These are phyloP conservation scores for Baorangia bicolor DNA, from an alignment of 768 basidiomycete species.

Conservation along the genomic window DNA sequence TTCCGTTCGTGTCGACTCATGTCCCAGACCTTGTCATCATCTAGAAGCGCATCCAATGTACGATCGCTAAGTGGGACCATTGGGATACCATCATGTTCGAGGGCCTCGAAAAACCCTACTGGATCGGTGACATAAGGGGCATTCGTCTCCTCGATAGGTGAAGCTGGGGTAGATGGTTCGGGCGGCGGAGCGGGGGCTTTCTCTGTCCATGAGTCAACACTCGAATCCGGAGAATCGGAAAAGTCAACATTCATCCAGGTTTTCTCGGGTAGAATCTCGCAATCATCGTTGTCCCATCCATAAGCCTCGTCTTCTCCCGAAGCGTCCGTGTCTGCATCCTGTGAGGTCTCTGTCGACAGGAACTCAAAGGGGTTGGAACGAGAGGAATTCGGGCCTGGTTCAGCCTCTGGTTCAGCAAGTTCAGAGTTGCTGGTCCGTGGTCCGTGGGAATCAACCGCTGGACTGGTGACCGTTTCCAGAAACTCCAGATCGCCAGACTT, in stretches of 20 bases:
- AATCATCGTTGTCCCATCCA: constrained; percentile 5
- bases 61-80: constrained; percentile 38
- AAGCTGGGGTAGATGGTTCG: neutral
- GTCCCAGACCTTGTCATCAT: constrained; percentile 45
- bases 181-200: neutral
- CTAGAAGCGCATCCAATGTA: constrained; percentile 38
- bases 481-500: constrained; percentile 48
- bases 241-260: constrained; percentile 25
- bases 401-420: no score
- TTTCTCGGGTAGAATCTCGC: constrained; percentile 25
- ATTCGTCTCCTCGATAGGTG: neutral
- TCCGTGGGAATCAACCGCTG: neutral
- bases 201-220: neutral
- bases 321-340: constrained; percentile 1
- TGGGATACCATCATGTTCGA: constrained; percentile 40
- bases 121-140: constrained; percentile 23
- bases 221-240: neutral
- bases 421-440: neutral
- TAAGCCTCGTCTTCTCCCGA: constrained; percentile 3
- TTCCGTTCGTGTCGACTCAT: constrained; percentile 52
- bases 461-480: constrained; percentile 25
- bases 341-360: neutral
- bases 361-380: constrained; percentile 19
- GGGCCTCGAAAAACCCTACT: constrained; percentile 37
- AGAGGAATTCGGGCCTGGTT: constrained; percentile 4